Base-by-base conservation (phyloP, 2,329 filamentous ascomycete genomes). In the Colletotrichum chlorophyti region DNA sequence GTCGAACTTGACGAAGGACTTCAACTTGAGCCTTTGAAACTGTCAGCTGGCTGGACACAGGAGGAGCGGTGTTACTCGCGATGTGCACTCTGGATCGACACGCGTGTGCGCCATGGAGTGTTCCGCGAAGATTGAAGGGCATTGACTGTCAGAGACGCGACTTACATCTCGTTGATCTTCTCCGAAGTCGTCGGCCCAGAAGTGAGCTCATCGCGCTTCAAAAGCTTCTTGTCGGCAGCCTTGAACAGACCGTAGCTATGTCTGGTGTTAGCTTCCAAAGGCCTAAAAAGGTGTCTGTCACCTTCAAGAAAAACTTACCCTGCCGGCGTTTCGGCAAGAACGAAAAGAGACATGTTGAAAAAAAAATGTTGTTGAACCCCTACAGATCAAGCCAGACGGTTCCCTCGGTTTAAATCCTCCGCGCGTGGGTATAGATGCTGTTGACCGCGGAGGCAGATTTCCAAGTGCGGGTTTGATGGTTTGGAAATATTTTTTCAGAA, bases 1-100 rank as follows among this genome's bases (percentile, higher is more conserved):
- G 74, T 97, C 92, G 78, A 97, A 99, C 82, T 98, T 98, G 76
- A 91, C 83, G 77, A 99, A 98, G 75, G 94, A 89, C 84, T 98
- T 98, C 73, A 98, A 83, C 80, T 97, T 97, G 69, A 99, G 80
- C 76, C 90, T 94, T 65, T 53, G 17, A 24, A 38, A 34, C 38
- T 41, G 59, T 67, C 51, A 62, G 57, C 42, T 38, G 31, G 9
- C 11, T 29, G 37, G 32, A 5, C 14, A 14, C 34, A 12, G 7
- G n/a, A 7, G 15, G 42, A 24, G 10, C 15, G 10, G 14, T 40
- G n/a, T 19, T 34, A 19, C 17, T 29, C 19, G 26, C 38, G 19
- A 24, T 17, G 19, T 17, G 38, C 5, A 17, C 35, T 17, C 53
- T 12, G 12, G 29, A 23, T 46, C 24, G 38, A 14, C 27, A 49